Percentiles rank a stretch among this genome's conserved stretches.
phyloP scores from a whole-genome alignment of 371 early-diverging fungal genomes.

The Gilbertella persicaria region DNA sequence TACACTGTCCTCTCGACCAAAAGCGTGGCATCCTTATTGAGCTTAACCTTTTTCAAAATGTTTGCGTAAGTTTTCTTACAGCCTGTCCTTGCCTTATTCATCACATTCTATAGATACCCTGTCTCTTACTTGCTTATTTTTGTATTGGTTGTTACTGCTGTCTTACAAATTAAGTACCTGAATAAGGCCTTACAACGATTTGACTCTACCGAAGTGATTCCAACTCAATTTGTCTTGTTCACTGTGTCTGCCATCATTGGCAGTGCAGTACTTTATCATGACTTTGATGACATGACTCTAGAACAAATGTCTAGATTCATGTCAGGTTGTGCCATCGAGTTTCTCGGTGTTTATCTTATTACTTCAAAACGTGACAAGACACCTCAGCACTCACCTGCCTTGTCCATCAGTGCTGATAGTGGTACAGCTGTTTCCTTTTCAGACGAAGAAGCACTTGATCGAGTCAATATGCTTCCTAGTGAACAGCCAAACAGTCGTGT shows the following conservation, averaged over 20 bases:
- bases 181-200: conserved; percentile 73
- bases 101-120: conserved; percentile 39
- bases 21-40: conserved; percentile 70
- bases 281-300: conserved; percentile 65
- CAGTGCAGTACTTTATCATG: conserved; percentile 71
- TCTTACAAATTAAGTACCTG: conserved; percentile 73
- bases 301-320: conserved; percentile 56
- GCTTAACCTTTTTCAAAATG: conserved; percentile 63
- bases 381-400: conserved; percentile 5
- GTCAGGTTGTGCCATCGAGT: conserved; percentile 65
- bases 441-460: conserved; percentile 22
- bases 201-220: conserved; percentile 78
- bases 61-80: conserved; percentile 48
- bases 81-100: neutral
- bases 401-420: conserved; percentile 29
- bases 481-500: neutral
- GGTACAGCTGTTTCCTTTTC: conserved; percentile 17
- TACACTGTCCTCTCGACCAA: conserved; percentile 81
- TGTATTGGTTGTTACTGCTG: conserved; percentile 64
- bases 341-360: conserved; percentile 72
- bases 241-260: conserved; percentile 78
- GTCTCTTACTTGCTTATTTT: conserved; percentile 67
- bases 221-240: conserved; percentile 80
- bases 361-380: conserved; percentile 55
- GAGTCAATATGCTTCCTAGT: conserved; percentile 10